These are phyloP conservation scores for Pelargonium nanum DNA, from an alignment of 345 rosid species.

Conservation along the genomic window DNA sequence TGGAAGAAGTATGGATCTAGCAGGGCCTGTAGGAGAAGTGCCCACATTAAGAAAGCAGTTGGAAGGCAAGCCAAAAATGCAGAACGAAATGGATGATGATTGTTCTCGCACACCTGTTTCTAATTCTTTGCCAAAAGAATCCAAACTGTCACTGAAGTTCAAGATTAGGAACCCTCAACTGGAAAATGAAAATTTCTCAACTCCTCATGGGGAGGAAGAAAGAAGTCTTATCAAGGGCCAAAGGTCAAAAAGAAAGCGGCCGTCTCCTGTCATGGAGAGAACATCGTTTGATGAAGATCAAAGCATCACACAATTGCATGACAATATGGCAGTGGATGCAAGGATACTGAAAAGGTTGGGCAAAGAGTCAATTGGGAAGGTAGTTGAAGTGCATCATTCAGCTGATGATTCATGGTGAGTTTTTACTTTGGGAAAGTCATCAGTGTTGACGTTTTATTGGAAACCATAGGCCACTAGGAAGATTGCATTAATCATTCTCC, in stretches of 20 bases:
- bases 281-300: slow-evolving; percentile 40
- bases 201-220: slow-evolving; percentile 47
- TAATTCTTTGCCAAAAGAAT: slow-evolving; percentile 46
- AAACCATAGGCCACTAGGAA: neutral
- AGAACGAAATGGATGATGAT: slow-evolving; percentile 45
- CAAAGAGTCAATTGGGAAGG: slow-evolving; percentile 84
- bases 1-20: slow-evolving; percentile 31
- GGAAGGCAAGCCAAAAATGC: slow-evolving; percentile 34
- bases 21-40: slow-evolving; percentile 33
- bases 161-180: slow-evolving; percentile 69
- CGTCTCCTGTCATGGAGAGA: slow-evolving; percentile 53
- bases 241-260: slow-evolving; percentile 91
- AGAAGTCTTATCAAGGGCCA: slow-evolving; percentile 71
- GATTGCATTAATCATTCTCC: neutral
- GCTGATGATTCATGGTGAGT: slow-evolving; percentile 81
- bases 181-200: slow-evolving; percentile 45
- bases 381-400: slow-evolving; percentile 81
- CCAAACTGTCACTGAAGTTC: slow-evolving; percentile 68
- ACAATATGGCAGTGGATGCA: slow-evolving; percentile 57
- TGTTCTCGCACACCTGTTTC: slow-evolving; percentile 34
- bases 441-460: neutral
- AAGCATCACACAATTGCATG: slow-evolving; percentile 33
- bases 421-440: slow-evolving; percentile 5
- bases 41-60: slow-evolving; percentile 32
- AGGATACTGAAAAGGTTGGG: slow-evolving; percentile 94